Base-by-base conservation (phyloP, 228 moss, liverwort and hornwort species). In the Sphagnum magellanicum region DNA sequence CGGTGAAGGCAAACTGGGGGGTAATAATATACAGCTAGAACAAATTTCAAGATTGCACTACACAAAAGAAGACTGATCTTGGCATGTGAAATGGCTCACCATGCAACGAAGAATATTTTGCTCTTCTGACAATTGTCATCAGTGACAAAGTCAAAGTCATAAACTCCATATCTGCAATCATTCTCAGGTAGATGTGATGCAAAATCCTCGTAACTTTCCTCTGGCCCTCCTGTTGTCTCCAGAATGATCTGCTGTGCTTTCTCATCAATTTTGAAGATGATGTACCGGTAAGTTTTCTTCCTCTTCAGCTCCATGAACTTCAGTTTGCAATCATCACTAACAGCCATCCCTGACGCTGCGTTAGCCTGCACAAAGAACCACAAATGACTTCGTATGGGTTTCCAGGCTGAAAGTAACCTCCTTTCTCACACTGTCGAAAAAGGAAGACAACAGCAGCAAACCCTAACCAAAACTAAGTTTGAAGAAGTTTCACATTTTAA, bases 91-190 rank as follows among this genome's bases (percentile, higher is more conserved):
- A 8, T 32, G 32, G 32, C 81, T 65, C 69, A 83, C 88, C 97
- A 97, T 5, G 97, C 88, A 50, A 97, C 93, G 73, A 97, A 97
- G 81, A 93, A 91, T 67, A 92, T 92, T 85, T 97, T 97, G 87
- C 96, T 97, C 76, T 93, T 97, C 93, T 93, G 96, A 81, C 97
- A 97, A 82, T 82, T 97, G 77, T 97, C 97, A 59, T 89, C 91
- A 49, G 90, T 74, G 9, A 82, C 85, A 64, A 82, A 97, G 69
- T 97, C 93, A 74, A 93, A 97, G 66, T 97, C 97, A 50, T 84
- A 97, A 46, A 97, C 91, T 6, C 97, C 93, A 16, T 91, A 97
- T 78, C 97, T 81, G 64, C 93, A 93, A 59, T 97, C 93, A 53
- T 63, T 75, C 62, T 91, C 93, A 0, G 93, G 93, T 58, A 97